Evolutionary conservation across 1,284 basidiomycete genomes (phyloP).

Genomic region (Fomitopsis pinicola): DNA sequence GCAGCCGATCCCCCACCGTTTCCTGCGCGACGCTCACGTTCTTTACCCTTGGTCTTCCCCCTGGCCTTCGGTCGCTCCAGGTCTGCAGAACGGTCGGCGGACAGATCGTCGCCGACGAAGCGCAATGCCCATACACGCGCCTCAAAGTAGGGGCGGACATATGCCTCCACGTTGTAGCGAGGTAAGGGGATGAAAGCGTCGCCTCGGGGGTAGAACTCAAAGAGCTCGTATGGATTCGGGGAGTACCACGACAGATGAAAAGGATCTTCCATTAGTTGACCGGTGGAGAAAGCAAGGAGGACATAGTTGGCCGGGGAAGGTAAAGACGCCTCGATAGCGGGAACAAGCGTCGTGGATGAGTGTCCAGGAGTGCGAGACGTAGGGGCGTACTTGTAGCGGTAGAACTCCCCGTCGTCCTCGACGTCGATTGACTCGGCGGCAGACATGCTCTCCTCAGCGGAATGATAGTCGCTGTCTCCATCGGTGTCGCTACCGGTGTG

Average conservation of each 20-base stretch:
- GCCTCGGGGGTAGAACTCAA: conserved; percentile 50
- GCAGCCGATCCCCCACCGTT: background rate
- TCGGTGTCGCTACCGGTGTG: background rate
- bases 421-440: conserved; percentile 9
- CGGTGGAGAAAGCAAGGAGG: conserved; percentile 61
- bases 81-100: background rate
- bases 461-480: background rate
- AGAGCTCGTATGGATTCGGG: conserved; percentile 53
- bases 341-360: conserved; percentile 4
- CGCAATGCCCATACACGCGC: conserved; percentile 53
- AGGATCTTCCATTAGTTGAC: conserved; percentile 63
- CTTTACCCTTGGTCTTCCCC: conserved; percentile 7
- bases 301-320: conserved; percentile 25
- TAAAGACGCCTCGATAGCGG: background rate
- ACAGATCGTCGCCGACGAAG: conserved; percentile 29
- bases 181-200: conserved; percentile 39
- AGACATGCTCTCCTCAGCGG: conserved; percentile 7
- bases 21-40: conserved; percentile 1
- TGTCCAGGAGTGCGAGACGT: background rate
- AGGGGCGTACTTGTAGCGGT: conserved; percentile 12
- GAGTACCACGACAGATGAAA: conserved; percentile 52
- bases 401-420: conserved; percentile 8
- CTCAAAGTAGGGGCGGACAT: conserved; percentile 67
- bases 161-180: conserved; percentile 38
- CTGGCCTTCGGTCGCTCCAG: conserved; percentile 13